Evolutionary conservation across 1,284 basidiomycete species (phyloP), one percentile per base, ranked within the genome.

Genomic region (Schizophyllum commune): DNA sequence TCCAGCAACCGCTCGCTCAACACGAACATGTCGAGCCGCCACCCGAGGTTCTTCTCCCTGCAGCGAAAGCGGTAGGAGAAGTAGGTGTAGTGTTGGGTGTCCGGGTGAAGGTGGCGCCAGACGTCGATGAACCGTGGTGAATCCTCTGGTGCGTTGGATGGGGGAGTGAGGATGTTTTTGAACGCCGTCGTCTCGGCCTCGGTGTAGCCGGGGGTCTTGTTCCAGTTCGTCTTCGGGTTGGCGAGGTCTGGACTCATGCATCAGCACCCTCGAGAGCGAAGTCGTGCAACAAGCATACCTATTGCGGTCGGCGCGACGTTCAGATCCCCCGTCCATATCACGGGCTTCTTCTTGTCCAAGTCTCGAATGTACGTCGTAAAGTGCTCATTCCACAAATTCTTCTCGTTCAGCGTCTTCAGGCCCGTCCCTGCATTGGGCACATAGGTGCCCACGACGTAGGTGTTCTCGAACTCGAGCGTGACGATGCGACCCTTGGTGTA

Each of bases 271-370:
- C 51, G 58, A 39, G 22, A 32, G 20, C 57, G 27, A 8, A 19
- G 52, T 5, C 8, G 54, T 51, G 20, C n/a, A 17, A n/a, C 13
- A 33, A 11, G 22, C 11, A 55, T 61, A 87, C 89, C 89, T 60
- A 82, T 77, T 60, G 79, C 85, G 1, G 89, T 89, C 2, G 89
- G 89, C 1, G 93, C 91, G 33, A 94, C 91, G 66, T 96, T 96
- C 64, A 95, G 69, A 72, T 96, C 93, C 27, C 93, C 93, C n/a
- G 82, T 79, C 93, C 93, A 96, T 62, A 96, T 88, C 9, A 95
- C 88, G 2, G 92, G 88, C 68, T 95, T 95, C 67, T 81, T 82
- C 62, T 77, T 79, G 72, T 94, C 90, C 11, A 94, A 76, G 20
- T 83, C 79, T 2, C 83, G 83, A 17, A 95, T 79, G 68, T 94